phyloP scores from a whole-genome alignment of 163 green algal species.

The Prototheca wickerhamii region DNA sequence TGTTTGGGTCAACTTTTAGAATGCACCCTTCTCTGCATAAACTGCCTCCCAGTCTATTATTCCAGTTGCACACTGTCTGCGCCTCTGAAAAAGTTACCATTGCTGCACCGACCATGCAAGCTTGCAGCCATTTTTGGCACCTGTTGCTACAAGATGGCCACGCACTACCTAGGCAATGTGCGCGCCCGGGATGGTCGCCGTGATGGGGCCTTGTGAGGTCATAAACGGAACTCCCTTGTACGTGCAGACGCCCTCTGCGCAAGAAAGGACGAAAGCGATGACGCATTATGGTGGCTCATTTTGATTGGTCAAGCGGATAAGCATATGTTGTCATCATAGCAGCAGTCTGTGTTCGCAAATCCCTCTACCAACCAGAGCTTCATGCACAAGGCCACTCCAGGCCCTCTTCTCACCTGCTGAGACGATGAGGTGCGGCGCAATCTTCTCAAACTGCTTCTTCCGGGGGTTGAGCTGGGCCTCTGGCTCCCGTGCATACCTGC shows the following conservation, averaged over 20 bases:
- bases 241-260: constrained; percentile 44
- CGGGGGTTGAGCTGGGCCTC: constrained; percentile 85
- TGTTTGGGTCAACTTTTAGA: no score
- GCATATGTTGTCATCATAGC: neutral
- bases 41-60: no score
- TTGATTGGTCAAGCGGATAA: neutral
- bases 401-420: constrained; percentile 34
- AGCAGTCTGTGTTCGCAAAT: neutral
- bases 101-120: no score
- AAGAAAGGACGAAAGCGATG: neutral
- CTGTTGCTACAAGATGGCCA: constrained; percentile 1
- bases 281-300: neutral
- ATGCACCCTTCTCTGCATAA: no score
- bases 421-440: constrained; percentile 61
- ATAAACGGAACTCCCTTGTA: constrained; percentile 73
- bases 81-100: no score
- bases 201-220: constrained; percentile 57
- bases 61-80: no score
- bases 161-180: constrained; percentile 15
- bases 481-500: constrained; percentile 40
- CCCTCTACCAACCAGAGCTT: no score
- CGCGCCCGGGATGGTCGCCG: constrained; percentile 44
- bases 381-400: no score
- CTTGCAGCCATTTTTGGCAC: no score
- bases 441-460: constrained; percentile 88